Percentiles rank a stretch among this genome's conserved stretches.
Conservation (phyloP, 2,329 filamentous ascomycete genomes). For the Claviceps lovelessii region DNA sequence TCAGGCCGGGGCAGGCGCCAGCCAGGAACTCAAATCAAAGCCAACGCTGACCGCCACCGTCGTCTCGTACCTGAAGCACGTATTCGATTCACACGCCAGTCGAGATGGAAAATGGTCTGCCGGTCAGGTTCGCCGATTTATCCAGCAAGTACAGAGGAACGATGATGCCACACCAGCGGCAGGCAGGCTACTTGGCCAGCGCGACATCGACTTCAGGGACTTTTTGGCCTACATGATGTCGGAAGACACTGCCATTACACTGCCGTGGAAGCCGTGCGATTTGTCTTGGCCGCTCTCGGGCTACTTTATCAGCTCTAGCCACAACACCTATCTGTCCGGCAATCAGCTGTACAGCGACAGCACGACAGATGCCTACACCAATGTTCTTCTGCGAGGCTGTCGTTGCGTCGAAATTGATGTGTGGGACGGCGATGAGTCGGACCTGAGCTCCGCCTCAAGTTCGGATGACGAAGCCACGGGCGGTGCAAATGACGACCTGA, state of each 20-base stretch:
- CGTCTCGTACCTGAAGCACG: conserved; percentile 28
- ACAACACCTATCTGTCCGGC: conserved; percentile 87
- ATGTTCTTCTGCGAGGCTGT: conserved; percentile 68
- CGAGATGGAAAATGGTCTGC: conserved; percentile 29
- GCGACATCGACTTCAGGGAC: conserved; percentile 29
- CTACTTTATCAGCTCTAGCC: conserved; percentile 88
- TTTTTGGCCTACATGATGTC: conserved; percentile 46
- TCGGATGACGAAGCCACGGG: conserved; percentile 31
- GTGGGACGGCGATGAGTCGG: conserved; percentile 76
- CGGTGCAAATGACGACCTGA: conserved; percentile 25
- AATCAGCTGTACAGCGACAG: conserved; percentile 78
- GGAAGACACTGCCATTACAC: conserved; percentile 26
- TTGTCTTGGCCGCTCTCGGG: conserved; percentile 70
- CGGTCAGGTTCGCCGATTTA: conserved; percentile 30
- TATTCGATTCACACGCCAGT: conserved; percentile 32
- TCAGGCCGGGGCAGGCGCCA: conserved; percentile 35
- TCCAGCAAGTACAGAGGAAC: conserved; percentile 31
- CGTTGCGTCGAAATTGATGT: conserved; percentile 91
- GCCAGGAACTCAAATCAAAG: conserved; percentile 26
- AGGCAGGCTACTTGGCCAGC: conserved; percentile 12
- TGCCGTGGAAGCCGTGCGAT: conserved; percentile 28
- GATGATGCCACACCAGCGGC: conserved; percentile 16
- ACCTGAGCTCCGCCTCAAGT: conserved; percentile 42
- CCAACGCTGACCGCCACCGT: conserved; percentile 26
- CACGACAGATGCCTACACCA: conserved; percentile 77